A percentile compares a stretch with the other conserved stretches of the same genome.
phyloP scores from a whole-genome alignment of 2,329 filamentous ascomycete species.

The Fusarium nisikadoi region DNA sequence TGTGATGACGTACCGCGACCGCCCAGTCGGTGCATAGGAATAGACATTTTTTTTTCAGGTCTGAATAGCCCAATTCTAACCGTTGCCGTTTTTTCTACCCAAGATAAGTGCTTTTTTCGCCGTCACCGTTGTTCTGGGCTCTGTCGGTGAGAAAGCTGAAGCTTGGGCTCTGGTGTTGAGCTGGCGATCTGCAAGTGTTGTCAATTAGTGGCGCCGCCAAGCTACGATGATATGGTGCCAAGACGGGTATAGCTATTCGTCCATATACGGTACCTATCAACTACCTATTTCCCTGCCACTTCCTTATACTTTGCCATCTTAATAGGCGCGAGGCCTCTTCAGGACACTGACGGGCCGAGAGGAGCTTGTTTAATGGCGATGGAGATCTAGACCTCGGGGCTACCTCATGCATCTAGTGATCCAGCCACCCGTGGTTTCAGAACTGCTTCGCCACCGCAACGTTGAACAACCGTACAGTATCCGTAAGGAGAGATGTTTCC shows the following conservation, averaged over 20 bases:
- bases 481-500: background rate
- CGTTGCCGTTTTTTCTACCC: background rate
- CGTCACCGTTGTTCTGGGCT: constrained; percentile 9
- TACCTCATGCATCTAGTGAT: background rate
- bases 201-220: constrained; percentile 37
- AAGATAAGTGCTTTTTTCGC: background rate
- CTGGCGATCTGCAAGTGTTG: constrained; percentile 28
- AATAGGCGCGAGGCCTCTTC: constrained; percentile 11
- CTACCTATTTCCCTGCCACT: background rate
- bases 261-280: background rate
- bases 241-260: constrained; percentile 11
- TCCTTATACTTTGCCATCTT: background rate
- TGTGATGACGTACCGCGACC: constrained; percentile 54
- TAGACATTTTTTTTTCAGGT: constrained; percentile 48
- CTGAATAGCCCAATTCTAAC: background rate
- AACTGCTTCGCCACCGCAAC: background rate
- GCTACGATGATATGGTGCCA: constrained; percentile 2
- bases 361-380: background rate
- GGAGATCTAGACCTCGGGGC: background rate
- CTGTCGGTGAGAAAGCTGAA: constrained; percentile 20
- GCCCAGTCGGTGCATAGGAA: constrained; percentile 58
- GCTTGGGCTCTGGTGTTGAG: constrained; percentile 27
- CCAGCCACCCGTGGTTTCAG: background rate
- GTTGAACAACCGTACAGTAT: background rate
- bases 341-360: background rate